A percentile compares a stretch with the other conserved stretches of the same genome.
phyloP scores from a whole-genome alignment of 2,329 filamentous ascomycete genomes.

The Alternaria sp. region DNA sequence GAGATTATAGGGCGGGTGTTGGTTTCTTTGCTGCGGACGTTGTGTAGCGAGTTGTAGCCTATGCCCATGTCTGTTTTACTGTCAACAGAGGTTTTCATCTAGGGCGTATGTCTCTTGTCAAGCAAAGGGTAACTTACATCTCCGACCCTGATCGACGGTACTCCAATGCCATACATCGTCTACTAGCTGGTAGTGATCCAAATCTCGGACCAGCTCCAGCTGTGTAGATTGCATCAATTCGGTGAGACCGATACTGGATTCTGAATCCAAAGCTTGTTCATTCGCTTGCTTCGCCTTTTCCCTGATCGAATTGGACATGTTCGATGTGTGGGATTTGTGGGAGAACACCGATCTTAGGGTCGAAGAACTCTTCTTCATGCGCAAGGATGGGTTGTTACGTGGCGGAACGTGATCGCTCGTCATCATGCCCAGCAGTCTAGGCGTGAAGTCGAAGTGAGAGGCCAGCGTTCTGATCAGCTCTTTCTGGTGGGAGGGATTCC shows the following conservation, averaged over 20 bases:
- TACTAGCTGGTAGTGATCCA: constrained; percentile 65
- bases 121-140: constrained; percentile 56
- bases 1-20: constrained; percentile 36
- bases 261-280: constrained; percentile 30
- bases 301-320: constrained; percentile 23
- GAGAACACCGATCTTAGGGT: constrained; percentile 39
- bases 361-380: constrained; percentile 37
- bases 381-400: constrained; percentile 20
- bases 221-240: constrained; percentile 46
- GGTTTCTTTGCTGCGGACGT: constrained; percentile 38
- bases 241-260: constrained; percentile 46
- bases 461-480: constrained; percentile 64
- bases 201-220: constrained; percentile 41
- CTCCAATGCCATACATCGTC: constrained; percentile 78
- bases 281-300: constrained; percentile 17
- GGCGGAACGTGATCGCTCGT: constrained; percentile 58
- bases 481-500: constrained; percentile 68
- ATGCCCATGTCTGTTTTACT: constrained; percentile 65
- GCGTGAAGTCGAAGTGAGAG: constrained; percentile 70
- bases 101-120: neutral
- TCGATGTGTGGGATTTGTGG: constrained; percentile 33
- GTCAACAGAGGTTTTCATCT: constrained; percentile 6
- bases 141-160: constrained; percentile 71
- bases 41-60: constrained; percentile 71
- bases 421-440: constrained; percentile 69